Conservation (phyloP, 192 early-diverging fungal species). For the Backusella tarrabulga region DNA sequence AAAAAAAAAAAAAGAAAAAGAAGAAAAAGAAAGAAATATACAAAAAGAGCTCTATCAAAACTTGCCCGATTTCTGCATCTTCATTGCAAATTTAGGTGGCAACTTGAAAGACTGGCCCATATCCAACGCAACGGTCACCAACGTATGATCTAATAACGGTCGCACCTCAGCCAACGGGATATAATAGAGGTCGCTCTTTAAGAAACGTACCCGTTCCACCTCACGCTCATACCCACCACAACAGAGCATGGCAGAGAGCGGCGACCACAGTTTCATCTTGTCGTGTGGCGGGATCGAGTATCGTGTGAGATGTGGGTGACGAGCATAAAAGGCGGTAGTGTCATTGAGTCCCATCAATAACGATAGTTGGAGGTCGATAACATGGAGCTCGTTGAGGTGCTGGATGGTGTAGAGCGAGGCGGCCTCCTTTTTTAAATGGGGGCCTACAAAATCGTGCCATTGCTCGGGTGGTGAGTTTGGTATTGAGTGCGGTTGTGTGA, state of each 20-base stretch:
- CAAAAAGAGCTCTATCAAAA: not conserved
- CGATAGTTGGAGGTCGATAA: conserved; percentile 67
- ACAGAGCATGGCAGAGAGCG: conserved; percentile 58
- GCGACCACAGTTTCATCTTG: conserved; percentile 71
- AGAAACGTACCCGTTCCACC: conserved; percentile 60
- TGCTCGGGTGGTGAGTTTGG: conserved; percentile 21
- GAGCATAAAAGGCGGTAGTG: conserved; percentile 46
- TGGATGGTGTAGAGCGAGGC: conserved; percentile 72
- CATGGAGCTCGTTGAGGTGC: conserved; percentile 48
- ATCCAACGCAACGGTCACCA: conserved; percentile 69
- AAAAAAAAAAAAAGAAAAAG: too few species aligned
- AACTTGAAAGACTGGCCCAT: conserved; percentile 39
- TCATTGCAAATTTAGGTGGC: conserved; percentile 41
- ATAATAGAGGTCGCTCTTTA: conserved; percentile 58
- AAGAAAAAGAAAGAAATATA: too few species aligned
- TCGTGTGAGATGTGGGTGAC: conserved; percentile 58
- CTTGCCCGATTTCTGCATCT: conserved; percentile 27
- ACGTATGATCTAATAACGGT: conserved; percentile 58
- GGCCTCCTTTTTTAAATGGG: conserved; percentile 30
- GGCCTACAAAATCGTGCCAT: conserved; percentile 26
- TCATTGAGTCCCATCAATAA: conserved; percentile 53
- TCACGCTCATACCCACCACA: conserved; percentile 21
- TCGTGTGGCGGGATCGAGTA: conserved; percentile 49
- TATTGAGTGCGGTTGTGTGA: not conserved
- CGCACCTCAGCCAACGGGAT: conserved; percentile 63